Conservation (phyloP, 1,284 basidiomycete genomes). For the Apiotrichum siamense region DNA sequence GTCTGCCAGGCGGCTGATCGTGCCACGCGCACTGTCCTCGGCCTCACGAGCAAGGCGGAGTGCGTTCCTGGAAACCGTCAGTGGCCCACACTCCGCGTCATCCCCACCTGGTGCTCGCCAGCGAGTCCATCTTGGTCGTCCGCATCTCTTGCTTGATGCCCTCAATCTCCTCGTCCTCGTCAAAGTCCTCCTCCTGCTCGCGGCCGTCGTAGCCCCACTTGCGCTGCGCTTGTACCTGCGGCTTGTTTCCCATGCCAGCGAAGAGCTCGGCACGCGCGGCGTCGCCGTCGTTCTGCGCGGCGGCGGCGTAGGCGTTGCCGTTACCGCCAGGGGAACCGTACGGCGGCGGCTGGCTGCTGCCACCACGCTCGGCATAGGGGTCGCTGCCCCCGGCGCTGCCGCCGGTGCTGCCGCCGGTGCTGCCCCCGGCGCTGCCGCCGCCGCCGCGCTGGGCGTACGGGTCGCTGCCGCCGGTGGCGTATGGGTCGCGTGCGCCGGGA, state of each 20-base stretch:
- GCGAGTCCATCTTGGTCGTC: slow-evolving; percentile 86
- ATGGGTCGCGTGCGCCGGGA: slow-evolving; percentile 24
- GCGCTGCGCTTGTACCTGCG: slow-evolving; percentile 51
- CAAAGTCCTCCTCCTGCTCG: slow-evolving; percentile 57
- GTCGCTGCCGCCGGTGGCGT: slow-evolving; percentile 29
- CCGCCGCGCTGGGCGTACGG: slow-evolving; percentile 26
- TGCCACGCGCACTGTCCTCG: slow-evolving; percentile 89
- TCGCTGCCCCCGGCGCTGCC: no score
- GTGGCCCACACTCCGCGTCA: neutral
- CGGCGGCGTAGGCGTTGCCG: neutral
- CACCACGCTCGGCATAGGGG: no score
- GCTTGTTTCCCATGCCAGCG: slow-evolving; percentile 22
- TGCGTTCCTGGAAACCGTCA: slow-evolving; percentile 60
- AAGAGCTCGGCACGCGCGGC: slow-evolving; percentile 60
- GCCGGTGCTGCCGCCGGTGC: no score
- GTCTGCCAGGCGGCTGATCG: slow-evolving; percentile 78
- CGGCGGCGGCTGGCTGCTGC: slow-evolving; percentile 35
- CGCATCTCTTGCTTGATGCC: slow-evolving; percentile 91
- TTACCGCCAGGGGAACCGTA: no score
- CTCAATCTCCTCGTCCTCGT: slow-evolving; percentile 89
- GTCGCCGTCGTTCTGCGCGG: slow-evolving; percentile 36
- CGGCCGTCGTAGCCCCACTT: slow-evolving; percentile 44
- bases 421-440: slow-evolving; percentile 16
- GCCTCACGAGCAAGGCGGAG: slow-evolving; percentile 87
- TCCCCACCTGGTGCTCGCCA: slow-evolving; percentile 66